Conservation (phyloP, 2,329 filamentous ascomycete species). For the Colletotrichum orbiculare region DNA sequence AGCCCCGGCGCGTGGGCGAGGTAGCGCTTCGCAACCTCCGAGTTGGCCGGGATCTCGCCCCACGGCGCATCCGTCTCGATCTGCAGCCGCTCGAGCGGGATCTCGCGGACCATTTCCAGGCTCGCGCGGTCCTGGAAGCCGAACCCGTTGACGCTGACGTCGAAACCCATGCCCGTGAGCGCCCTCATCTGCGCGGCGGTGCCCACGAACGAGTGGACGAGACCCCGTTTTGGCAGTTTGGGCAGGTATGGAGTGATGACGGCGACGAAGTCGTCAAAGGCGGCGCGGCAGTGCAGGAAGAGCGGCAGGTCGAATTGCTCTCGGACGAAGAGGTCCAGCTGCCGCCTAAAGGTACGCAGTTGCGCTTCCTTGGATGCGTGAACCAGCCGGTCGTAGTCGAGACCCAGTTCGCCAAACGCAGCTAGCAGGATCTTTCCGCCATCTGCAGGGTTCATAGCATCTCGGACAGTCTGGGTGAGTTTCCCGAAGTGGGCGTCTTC, state of each 20-base stretch:
- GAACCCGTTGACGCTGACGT: constrained; percentile 62
- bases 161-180: constrained; percentile 50
- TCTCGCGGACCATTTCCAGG: constrained; percentile 53
- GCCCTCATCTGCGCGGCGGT: constrained; percentile 51
- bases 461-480: constrained; percentile 40
- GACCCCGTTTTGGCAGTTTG: constrained; percentile 47
- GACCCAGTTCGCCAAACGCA: constrained; percentile 61
- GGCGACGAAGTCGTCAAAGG: constrained; percentile 54
- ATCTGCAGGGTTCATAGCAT: constrained; percentile 37
- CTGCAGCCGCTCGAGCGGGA: constrained; percentile 54
- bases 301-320: constrained; percentile 49
- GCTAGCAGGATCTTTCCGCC: constrained; percentile 44
- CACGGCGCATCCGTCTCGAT: constrained; percentile 62
- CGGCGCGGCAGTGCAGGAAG: constrained; percentile 54
- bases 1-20: constrained; percentile 50
- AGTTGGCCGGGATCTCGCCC: constrained; percentile 52
- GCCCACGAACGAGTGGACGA: constrained; percentile 55
- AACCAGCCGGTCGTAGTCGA: constrained; percentile 60
- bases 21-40: constrained; percentile 54
- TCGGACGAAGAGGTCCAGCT: constrained; percentile 52
- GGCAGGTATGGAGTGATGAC: constrained; percentile 53
- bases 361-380: constrained; percentile 55
- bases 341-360: constrained; percentile 51
- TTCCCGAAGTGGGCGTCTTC: constrained; percentile 40
- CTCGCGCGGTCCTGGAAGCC: constrained; percentile 53